Base-by-base conservation (phyloP, 345 rosid genomes). In the Punica granatum region DNA sequence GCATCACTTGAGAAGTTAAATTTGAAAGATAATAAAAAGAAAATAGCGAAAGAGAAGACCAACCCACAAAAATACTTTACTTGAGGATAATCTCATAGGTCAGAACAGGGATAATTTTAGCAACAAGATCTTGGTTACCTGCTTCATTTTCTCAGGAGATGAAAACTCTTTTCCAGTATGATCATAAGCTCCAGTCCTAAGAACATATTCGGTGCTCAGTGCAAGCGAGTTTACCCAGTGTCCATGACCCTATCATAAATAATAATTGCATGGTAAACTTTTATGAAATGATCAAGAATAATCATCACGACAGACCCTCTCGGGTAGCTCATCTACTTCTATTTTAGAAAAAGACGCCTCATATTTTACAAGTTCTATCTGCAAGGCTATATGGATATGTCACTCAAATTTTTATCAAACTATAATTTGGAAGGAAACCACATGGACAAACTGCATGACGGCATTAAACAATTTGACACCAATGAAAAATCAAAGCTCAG, bases 161-260 rank as follows among this genome's bases (percentile, higher is more conserved):
- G 91, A 83, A 78, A 81, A 84, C 25, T 76, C 84, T 78, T 83
- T 88, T 43, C 99, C 88, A 66, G 90, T 89, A 80, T 90, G 95
- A 78, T 93, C 96, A 80, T 81, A 93, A 77, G 99, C 98, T 74
- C 97, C 97, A 43, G 97, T 90, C 7, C 95, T 88, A 62, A 93
- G 97, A 76, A 89, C 94, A 70, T 89, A 90, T 59, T 90, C 98
- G 0, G 97, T 93, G 86, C 96, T 93, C 74, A 90, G 75, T 42
- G 97, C 97, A 77, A 93, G 96, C 63, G 98, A 89, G 72, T 93
- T 93, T 58, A 93, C 90, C 98, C 98, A 91, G 81, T 89, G 96
- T 10, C 92, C 98, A 79, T 92, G 98, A 78, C 98, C 98, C 97
- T 93, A 54, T 26, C 72, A 74, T 63, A 68, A 67, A 46, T 11